Evolutionary conservation across 352 stramenopile genomes (phyloP), one percentile per base, ranked within the genome.

Genomic region (Halophytophthora batemanensis): DNA sequence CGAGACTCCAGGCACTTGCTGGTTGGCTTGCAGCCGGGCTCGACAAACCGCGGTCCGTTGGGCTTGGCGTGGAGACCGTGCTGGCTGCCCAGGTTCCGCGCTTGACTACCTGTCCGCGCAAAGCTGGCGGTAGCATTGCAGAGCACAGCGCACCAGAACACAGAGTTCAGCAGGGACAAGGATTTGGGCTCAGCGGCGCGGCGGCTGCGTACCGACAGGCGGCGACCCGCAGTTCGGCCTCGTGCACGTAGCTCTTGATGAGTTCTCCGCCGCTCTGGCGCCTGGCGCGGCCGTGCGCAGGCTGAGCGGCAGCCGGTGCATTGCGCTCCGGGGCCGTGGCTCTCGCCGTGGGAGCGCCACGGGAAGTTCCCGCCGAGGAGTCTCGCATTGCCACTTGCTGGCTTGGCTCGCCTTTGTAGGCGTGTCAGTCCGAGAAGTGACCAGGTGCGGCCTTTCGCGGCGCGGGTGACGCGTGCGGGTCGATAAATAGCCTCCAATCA

Each of bases 161-260:
- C 34, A 53, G 28, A 15, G 22, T 2, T 17, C 36, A 4, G 34
- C 11, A 34, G 19, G 25, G 8, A 31, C 25, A 31, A 8, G n/a
- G n/a, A n/a, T n/a, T n/a, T n/a, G n/a, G n/a, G n/a, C n/a, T 8
- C 25, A 31, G 25, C 25, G 25, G 4, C 4, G 25, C 25, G 25
- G 8, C 25, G 25, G 25, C 8, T 31, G 25, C 61, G 29, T 48
- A 83, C 69, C 59, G 63, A 34, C 61, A 76, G 11, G 56, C 52
- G 29, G 69, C 51, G 18, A 59, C 61, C 11, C 72, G 69, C 45
- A 63, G 53, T 22, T 82, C 72, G 0, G 69, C 56, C 25, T 77
- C 66, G 40, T 74, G 72, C 37, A 81, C 59, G 43, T 78, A 80
- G 54, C 39, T 64, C 53, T 78, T 82, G 66, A 80, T 78, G 50